A percentile compares a stretch with the other conserved stretches of the same genome.
phyloP scores from a whole-genome alignment of 345 rosid genomes.

The Arabidopsis thaliana region TAIR10.1 NC_003076.8:5136001-5136500 shows the following conservation, averaged over 20 bases:
- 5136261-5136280: constrained; percentile 20
- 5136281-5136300: constrained; percentile 98
- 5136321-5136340: constrained; percentile 91
- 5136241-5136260: constrained; percentile 14
- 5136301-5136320: constrained; percentile 92
- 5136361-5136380: constrained; percentile 93
- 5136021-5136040: constrained; percentile 81
- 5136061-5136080: constrained; percentile 72
- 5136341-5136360: constrained; percentile 84
- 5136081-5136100: constrained; percentile 72
- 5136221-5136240: background rate
- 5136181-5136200: constrained; percentile 77
- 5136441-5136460: background rate
- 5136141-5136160: constrained; percentile 89
- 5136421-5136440: background rate
- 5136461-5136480: constrained; percentile 84
- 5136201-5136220: constrained; percentile 19
- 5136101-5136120: constrained; percentile 83
- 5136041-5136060: constrained; percentile 93
- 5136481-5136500: constrained; percentile 99
- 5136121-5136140: constrained; percentile 86
- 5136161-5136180: constrained; percentile 90
- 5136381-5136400: constrained; percentile 32
- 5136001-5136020: background rate
- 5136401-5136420: constrained; percentile 16